These are phyloP conservation scores for Withania somnifera DNA, from an alignment of 305 asterid genomes.

Conservation along the genomic window DNA sequence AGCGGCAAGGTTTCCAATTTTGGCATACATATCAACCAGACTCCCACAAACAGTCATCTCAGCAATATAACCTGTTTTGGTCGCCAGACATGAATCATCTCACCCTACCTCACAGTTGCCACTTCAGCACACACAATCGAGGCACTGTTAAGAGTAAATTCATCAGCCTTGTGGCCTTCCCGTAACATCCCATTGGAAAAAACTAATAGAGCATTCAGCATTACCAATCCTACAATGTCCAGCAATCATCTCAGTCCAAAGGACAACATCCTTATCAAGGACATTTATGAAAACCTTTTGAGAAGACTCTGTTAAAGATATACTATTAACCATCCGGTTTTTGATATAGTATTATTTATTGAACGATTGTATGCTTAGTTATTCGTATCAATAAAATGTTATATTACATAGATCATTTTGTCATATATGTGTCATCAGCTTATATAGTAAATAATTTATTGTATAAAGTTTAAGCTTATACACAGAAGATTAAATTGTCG, in stretches of 20 bases:
- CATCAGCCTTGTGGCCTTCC: constrained; percentile 34
- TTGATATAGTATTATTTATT: too few species aligned
- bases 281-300: constrained; percentile 39
- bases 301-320: too few species aligned
- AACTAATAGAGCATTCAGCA: constrained; percentile 44
- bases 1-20: constrained; percentile 56
- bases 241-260: constrained; percentile 86
- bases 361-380: too few species aligned
- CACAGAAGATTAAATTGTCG: too few species aligned
- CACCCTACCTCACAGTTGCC: constrained; percentile 59
- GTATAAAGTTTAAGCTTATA: too few species aligned
- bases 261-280: constrained; percentile 47
- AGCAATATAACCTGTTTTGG: constrained; percentile 44
- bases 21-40: constrained; percentile 75
- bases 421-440: too few species aligned
- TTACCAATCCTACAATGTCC: constrained; percentile 61
- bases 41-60: constrained; percentile 53
- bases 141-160: constrained; percentile 52
- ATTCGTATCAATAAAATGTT: too few species aligned
- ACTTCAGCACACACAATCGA: constrained; percentile 74
- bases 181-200: constrained; percentile 37
- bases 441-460: too few species aligned
- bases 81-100: constrained; percentile 52
- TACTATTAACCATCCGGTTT: too few species aligned
- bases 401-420: too few species aligned